phyloP scores from a whole-genome alignment of 2,329 filamentous ascomycete species.

The Chaetothyriales sp. region DNA sequence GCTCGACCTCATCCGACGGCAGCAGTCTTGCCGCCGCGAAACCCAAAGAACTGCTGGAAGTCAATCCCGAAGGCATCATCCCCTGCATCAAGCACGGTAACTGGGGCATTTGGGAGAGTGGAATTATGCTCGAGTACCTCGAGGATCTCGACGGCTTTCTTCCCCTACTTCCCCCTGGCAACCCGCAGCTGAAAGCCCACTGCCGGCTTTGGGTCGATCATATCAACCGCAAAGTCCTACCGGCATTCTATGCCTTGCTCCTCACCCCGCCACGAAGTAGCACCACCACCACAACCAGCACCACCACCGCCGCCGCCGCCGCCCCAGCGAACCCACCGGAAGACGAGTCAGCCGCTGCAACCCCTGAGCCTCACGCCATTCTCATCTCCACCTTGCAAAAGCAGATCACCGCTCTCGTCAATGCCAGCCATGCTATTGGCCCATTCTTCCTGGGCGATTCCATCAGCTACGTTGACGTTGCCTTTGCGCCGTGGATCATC shows the following conservation, averaged over 20 bases:
- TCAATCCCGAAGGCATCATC: conserved; percentile 63
- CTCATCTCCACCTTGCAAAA: conserved; percentile 36
- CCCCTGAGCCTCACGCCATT: conserved; percentile 9
- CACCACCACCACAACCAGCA: background rate
- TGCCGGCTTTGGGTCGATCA: conserved; percentile 72
- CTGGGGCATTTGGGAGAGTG: conserved; percentile 72
- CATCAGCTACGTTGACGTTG: conserved; percentile 56
- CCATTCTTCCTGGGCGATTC: conserved; percentile 54
- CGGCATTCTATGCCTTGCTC: conserved; percentile 60
- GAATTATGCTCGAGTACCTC: conserved; percentile 74
- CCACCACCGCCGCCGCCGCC: background rate
- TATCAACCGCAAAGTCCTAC: conserved; percentile 64
- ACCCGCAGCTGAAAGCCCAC: conserved; percentile 56
- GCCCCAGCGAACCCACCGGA: background rate
- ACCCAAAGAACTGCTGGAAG: conserved; percentile 58
- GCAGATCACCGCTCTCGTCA: conserved; percentile 50
- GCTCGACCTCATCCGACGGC: background rate
- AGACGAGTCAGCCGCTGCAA: conserved; percentile 2
- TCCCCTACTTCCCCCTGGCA: conserved; percentile 47
- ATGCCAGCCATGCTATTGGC: conserved; percentile 44
- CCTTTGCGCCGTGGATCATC: conserved; percentile 62
- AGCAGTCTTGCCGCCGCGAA: conserved; percentile 50
- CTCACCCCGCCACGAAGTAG: conserved; percentile 21
- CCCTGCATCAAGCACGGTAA: conserved; percentile 64
- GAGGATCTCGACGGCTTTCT: conserved; percentile 55